Evolutionary conservation across 306 rosid species (phyloP).

Genomic region (Parietaria judaica): DNA sequence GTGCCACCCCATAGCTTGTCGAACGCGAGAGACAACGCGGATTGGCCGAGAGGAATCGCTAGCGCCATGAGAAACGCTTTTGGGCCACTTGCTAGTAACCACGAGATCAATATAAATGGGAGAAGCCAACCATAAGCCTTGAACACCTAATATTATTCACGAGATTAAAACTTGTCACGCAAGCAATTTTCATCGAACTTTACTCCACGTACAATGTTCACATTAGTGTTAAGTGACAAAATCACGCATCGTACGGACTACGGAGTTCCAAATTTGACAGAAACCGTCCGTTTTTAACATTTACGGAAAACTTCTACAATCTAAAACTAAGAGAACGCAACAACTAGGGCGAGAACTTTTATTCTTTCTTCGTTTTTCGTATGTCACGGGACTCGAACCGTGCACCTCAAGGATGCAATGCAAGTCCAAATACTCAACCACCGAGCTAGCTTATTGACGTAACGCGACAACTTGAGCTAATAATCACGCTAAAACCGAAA

Average conservation of each 20-base stretch:
- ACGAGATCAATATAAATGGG: conserved; percentile 52
- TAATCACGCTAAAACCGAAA: too few relatives aligned
- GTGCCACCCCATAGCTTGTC: conserved; percentile 65
- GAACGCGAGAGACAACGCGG: conserved; percentile 62
- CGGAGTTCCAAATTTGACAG: neutral
- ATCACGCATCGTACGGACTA: too few relatives aligned
- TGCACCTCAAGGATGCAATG: too few relatives aligned
- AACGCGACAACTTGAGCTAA: too few relatives aligned
- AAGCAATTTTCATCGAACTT: too few relatives aligned
- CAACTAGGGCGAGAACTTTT: too few relatives aligned
- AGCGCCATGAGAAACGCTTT: conserved; percentile 93
- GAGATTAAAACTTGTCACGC: conserved; percentile 2
- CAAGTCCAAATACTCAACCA: too few relatives aligned
- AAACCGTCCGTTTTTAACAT: neutral
- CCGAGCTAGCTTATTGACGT: too few relatives aligned
- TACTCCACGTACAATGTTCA: too few relatives aligned
- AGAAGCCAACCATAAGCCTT: conserved; percentile 82
- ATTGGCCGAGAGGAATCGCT: conserved; percentile 78
- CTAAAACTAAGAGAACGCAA: neutral
- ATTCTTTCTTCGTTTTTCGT: too few relatives aligned
- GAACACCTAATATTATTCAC: conserved; percentile 49
- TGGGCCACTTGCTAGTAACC: conserved; percentile 56
- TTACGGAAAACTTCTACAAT: neutral
- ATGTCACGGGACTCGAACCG: too few relatives aligned
- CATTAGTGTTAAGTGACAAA: too few relatives aligned